These are phyloP conservation scores for Ophiostoma australiae DNA, from an alignment of 2,329 filamentous ascomycete species.

Conservation along the genomic window DNA sequence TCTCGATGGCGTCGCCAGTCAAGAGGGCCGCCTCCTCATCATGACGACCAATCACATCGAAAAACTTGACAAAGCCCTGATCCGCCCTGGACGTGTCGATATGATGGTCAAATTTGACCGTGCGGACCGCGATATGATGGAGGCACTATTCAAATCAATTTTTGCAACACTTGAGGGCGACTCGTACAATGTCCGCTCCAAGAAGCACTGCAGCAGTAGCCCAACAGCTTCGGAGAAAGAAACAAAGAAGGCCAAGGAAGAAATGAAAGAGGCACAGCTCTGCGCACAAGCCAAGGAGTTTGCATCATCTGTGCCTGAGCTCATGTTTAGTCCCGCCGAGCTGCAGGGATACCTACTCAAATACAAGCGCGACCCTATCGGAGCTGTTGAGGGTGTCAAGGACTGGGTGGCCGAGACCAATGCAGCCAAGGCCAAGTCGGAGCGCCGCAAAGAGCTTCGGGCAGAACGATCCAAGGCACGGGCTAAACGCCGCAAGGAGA, in stretches of 20 bases:
- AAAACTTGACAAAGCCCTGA: conserved; percentile 57
- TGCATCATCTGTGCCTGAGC: conserved; percentile 46
- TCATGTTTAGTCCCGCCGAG: conserved; percentile 57
- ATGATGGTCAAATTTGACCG: conserved; percentile 54
- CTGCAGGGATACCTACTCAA: conserved; percentile 55
- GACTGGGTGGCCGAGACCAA: conserved; percentile 48
- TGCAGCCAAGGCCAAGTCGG: conserved; percentile 44
- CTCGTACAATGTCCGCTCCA: conserved; percentile 28
- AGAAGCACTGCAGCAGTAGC: background rate
- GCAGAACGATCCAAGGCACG: conserved; percentile 1
- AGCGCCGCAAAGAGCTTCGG: conserved; percentile 32
- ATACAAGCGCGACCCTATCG: conserved; percentile 49
- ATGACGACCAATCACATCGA: conserved; percentile 63
- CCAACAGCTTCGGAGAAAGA: background rate
- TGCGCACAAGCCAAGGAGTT: conserved; percentile 46
- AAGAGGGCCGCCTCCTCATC: conserved; percentile 58
- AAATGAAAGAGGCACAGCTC: conserved; percentile 37
- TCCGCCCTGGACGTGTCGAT: conserved; percentile 59
- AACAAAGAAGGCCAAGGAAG: background rate
- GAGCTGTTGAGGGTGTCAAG: conserved; percentile 44
- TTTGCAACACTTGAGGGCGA: conserved; percentile 51
- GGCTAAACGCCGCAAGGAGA: background rate
- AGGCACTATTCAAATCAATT: conserved; percentile 54
- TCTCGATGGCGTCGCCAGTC: conserved; percentile 66
- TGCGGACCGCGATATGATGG: conserved; percentile 49